Evolutionary conservation across 1,139 yeast species (phyloP), one percentile per base, ranked within the genome.

Genomic region (Pneumocystis murina): DNA sequence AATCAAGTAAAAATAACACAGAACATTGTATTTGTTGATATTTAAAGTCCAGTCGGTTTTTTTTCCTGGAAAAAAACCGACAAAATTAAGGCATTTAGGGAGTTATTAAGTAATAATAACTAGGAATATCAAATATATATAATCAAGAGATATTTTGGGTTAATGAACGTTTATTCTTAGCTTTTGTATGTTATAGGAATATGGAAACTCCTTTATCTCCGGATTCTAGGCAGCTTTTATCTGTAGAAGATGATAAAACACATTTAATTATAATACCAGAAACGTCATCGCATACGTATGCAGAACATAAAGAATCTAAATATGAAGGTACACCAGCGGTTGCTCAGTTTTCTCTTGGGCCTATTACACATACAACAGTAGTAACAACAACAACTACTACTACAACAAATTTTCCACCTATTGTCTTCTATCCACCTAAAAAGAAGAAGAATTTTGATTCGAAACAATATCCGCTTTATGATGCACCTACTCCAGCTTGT

Each of bases 401-500:
- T 7, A 67, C 70, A 3, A 68, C 69, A 3, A 63, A 64, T 14
- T 67, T 66, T 38, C 70, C 70, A 2, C 69, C 70, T 17, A 58
- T 68, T 24, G 59, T 67, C 2, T 57, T 68, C 43, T 65, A 59
- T 16, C 63, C 62, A 12, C 69, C 69, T 16, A 62, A 67, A 16
- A 59, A 57, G 8, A 55, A 59, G 1, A 59, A 40, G n/a, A 17
- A 24, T n/a, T 62, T 61, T 60, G 67, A 66, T 24, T 61, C 62
- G 3, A 48, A 64, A 40, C 61, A 63, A 59, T 72, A 67, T 64
- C 75, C 75, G 17, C 69, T 74, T 62, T 71, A 71, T n/a, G 63
- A 65, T 54, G 69, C 71, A 16, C 69, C 72, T 30, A 75, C 76
- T 7, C 77, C 77, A 8, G 65, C 66, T 54, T 67, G 67, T 59